Conservation (phyloP, 108 stramenopile genomes). For the Fragilaria radians region DNA sequence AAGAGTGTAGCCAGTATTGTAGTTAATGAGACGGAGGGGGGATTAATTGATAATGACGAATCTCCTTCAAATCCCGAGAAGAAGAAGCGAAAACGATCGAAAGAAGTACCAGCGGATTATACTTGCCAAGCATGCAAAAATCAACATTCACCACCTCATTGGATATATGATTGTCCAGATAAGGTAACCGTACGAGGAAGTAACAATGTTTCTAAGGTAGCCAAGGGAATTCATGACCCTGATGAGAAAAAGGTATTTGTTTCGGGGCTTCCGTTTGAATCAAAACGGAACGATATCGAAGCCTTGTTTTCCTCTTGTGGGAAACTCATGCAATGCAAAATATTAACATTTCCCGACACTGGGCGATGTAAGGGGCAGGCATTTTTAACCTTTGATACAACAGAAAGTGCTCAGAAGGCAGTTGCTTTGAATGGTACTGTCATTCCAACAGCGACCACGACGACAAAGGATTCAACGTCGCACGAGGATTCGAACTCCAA, state of each 20-base stretch:
- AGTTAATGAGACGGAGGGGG: conserved; percentile 4
- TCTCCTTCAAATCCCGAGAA: conserved; percentile 5
- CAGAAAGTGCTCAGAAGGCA: conserved; percentile 53
- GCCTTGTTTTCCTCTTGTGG: conserved; percentile 49
- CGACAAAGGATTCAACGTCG: conserved; percentile 24
- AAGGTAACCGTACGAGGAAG: conserved; percentile 64
- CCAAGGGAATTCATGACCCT: conserved; percentile 63
- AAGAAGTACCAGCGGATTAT: conserved; percentile 77
- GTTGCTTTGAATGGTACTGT: conserved; percentile 53
- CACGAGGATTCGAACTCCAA: conserved; percentile 14
- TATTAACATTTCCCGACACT: conserved; percentile 75
- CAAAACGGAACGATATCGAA: conserved; percentile 47
- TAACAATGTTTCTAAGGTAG: conserved; percentile 55
- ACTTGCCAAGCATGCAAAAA: conserved; percentile 81
- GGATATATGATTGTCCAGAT: conserved; percentile 87
- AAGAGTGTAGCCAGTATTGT: conserved; percentile 9
- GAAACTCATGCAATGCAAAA: conserved; percentile 53
- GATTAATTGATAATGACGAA: conserved; percentile 20
- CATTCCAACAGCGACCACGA: conserved; percentile 20
- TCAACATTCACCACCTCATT: conserved; percentile 54
- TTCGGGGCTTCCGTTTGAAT: conserved; percentile 75
- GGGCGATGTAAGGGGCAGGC: conserved; percentile 80
- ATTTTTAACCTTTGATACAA: conserved; percentile 65
- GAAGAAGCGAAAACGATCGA: conserved; percentile 65
- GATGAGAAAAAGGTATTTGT: conserved; percentile 74